These are phyloP conservation scores for Plasmopara viticola DNA, from an alignment of 352 stramenopile species.

Conservation along the genomic window DNA sequence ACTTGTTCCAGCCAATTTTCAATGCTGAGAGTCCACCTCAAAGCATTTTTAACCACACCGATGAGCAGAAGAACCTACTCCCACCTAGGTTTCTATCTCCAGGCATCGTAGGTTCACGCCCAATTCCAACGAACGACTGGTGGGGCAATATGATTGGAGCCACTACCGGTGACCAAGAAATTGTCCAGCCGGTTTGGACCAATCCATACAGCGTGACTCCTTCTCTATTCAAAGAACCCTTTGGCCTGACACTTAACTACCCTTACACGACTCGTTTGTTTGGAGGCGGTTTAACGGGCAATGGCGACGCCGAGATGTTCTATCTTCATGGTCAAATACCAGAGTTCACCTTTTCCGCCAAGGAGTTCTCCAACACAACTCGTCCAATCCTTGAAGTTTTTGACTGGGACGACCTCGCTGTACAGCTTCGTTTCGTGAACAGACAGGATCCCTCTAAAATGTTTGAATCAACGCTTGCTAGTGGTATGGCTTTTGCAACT, in stretches of 20 bases:
- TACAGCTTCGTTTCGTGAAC: constrained; percentile 38
- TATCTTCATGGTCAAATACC: constrained; percentile 40
- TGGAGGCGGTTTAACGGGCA: constrained; percentile 38
- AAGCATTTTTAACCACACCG: constrained; percentile 23
- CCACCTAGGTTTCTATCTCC: constrained; percentile 51
- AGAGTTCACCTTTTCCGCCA: constrained; percentile 48
- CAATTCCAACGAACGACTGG: constrained; percentile 70
- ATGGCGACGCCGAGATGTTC: constrained; percentile 40
- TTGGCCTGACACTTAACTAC: constrained; percentile 49
- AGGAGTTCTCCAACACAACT: constrained; percentile 35
- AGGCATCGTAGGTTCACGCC: constrained; percentile 30
- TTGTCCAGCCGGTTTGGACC: constrained; percentile 49
- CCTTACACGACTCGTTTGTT: constrained; percentile 45
- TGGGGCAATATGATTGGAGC: constrained; percentile 66
- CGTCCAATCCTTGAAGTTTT: constrained; percentile 33
- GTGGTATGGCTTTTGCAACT: constrained; percentile 62
- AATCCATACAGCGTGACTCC: constrained; percentile 59
- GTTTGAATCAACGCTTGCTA: constrained; percentile 44
- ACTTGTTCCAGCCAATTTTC: constrained; percentile 29
- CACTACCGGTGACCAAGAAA: constrained; percentile 22
- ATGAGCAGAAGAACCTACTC: constrained; percentile 30
- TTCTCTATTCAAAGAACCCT: constrained; percentile 29
- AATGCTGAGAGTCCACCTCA: constrained; percentile 22
- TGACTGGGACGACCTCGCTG: constrained; percentile 47
- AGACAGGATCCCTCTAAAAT: constrained; percentile 24